Conservation (phyloP, 805 yeast species). For the Myxozyma neglecta region DNA sequence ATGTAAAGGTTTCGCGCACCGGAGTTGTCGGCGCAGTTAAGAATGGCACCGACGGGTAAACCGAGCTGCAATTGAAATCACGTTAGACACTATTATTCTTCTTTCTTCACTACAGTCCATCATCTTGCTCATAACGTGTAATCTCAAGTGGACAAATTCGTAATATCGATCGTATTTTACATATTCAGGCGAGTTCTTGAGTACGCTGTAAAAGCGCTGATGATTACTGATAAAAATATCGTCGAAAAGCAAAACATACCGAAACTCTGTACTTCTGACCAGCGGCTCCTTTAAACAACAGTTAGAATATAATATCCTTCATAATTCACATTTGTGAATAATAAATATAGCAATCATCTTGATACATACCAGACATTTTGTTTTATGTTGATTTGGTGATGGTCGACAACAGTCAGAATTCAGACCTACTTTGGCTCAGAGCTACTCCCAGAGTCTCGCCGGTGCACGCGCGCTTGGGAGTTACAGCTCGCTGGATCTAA, state of each 20-base stretch:
- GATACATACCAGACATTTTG: conserved; percentile 36
- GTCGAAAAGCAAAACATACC: conserved; percentile 57
- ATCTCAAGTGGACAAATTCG: not conserved
- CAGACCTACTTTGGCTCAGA: not conserved
- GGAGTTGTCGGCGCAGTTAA: conserved; percentile 99
- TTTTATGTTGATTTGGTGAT: not conserved
- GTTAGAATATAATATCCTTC: conserved; percentile 24
- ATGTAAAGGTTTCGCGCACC: conserved; percentile 99
- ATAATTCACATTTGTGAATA: not conserved
- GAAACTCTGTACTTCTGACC: conserved; percentile 99
- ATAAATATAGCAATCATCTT: conserved; percentile 50
- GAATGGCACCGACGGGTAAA: conserved; percentile 99
- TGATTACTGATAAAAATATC: no score
- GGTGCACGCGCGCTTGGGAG: not conserved
- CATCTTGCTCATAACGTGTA: not conserved
- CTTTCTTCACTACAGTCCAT: not conserved
- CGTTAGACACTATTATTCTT: not conserved
- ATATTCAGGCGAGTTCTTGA: no score
- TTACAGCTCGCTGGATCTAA: not conserved
- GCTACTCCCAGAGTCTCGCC: not conserved
- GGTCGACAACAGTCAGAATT: no score
- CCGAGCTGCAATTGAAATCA: conserved; percentile 63
- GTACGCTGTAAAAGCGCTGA: no score
- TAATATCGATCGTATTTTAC: not conserved
- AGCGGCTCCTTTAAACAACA: conserved; percentile 66